These are phyloP conservation scores for Claviceps maximensis DNA, from an alignment of 2,329 filamentous ascomycete genomes.

Conservation along the genomic window DNA sequence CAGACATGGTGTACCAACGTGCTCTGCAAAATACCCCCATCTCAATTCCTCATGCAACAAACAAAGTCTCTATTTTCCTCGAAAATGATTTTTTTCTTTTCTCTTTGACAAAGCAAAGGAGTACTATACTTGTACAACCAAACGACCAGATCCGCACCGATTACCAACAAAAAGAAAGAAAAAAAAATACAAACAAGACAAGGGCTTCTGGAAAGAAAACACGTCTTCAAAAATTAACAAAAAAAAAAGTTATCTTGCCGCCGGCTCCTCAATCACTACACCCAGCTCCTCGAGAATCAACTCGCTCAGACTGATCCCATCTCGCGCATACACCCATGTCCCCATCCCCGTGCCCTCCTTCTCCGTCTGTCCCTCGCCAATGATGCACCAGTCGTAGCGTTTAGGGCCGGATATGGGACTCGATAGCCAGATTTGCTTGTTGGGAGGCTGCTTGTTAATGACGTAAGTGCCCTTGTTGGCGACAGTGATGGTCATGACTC, in stretches of 20 bases:
- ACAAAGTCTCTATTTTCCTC: too few relatives aligned
- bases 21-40: too few relatives aligned
- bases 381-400: conserved; percentile 78
- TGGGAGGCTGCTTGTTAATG: conserved; percentile 96
- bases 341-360: conserved; percentile 65
- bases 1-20: too few relatives aligned
- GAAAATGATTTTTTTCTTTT: too few relatives aligned
- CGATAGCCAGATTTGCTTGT: conserved; percentile 94
- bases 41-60: too few relatives aligned
- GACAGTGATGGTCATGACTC: conserved; percentile 67
- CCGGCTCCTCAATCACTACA: conserved; percentile 38
- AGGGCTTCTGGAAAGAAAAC: not conserved
- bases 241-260: not conserved
- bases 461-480: conserved; percentile 69
- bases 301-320: conserved; percentile 62
- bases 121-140: not conserved
- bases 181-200: not conserved
- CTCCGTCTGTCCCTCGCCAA: conserved; percentile 54
- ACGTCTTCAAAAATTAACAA: too few relatives aligned
- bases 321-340: conserved; percentile 78
- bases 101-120: too few relatives aligned
- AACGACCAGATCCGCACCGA: not conserved
- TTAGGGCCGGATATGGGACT: conserved; percentile 86
- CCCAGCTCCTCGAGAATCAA: conserved; percentile 66
- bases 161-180: not conserved